Evolutionary conservation across 108 stramenopile genomes (phyloP).

Genomic region (Conticribra guillardii): DNA sequence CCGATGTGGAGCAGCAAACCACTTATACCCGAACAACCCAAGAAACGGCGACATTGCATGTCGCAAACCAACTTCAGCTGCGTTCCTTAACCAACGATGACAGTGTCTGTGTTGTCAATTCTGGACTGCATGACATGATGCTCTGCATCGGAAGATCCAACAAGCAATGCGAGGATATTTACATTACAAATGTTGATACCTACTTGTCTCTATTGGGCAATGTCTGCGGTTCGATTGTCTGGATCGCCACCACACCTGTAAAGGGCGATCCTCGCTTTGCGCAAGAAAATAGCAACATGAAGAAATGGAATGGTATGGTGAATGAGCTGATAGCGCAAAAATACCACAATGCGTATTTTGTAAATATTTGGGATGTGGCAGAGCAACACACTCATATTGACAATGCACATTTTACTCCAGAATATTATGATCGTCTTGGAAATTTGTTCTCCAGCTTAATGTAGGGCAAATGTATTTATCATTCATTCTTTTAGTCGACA

Average conservation of each 20-base stretch:
- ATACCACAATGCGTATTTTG: neutral
- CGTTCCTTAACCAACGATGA: neutral
- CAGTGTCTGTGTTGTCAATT: neutral
- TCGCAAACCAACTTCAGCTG: neutral
- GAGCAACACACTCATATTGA: neutral
- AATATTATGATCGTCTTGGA: neutral
- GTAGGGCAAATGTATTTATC: no score
- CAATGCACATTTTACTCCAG: neutral
- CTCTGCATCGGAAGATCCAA: neutral
- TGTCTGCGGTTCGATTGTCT: neutral
- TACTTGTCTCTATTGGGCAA: neutral
- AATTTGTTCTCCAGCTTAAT: neutral
- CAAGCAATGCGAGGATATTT: neutral
- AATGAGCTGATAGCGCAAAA: neutral
- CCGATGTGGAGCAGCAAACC: slow-evolving; percentile 29
- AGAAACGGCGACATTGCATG: slow-evolving; percentile 29
- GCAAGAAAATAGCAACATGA: neutral
- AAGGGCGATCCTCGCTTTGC: neutral
- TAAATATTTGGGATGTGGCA: neutral
- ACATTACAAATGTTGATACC: neutral
- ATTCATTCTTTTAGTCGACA: no score
- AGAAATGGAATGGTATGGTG: neutral
- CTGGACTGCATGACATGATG: neutral
- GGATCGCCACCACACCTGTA: neutral
- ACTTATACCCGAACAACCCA: slow-evolving; percentile 26